Conservation (phyloP, 108 stramenopile genomes). For the Phaeodactylum tricornutum region DNA sequence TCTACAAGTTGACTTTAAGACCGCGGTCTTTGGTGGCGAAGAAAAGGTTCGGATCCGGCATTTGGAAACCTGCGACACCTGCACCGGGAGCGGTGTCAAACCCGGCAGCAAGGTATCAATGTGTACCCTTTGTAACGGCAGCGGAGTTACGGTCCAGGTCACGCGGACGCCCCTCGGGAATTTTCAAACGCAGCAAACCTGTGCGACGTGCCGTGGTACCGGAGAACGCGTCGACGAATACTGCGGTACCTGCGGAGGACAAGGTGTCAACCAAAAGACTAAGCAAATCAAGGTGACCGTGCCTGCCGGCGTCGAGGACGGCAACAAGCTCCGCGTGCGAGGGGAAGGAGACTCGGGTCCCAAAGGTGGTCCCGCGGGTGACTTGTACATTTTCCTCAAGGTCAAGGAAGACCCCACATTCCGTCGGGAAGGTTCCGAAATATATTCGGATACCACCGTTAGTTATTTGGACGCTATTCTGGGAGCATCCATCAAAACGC, state of each 20-base stretch:
- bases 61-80: constrained; percentile 85
- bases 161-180: constrained; percentile 92
- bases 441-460: constrained; percentile 82
- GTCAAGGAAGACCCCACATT: constrained; percentile 87
- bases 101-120: constrained; percentile 72
- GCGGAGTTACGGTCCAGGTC: constrained; percentile 88
- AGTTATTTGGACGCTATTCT: constrained; percentile 92
- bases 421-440: constrained; percentile 90
- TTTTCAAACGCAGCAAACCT: constrained; percentile 93
- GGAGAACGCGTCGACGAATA: constrained; percentile 90
- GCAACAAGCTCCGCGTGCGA: constrained; percentile 91
- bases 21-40: constrained; percentile 91
- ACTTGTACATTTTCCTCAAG: constrained; percentile 92
- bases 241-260: constrained; percentile 88
- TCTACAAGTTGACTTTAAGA: constrained; percentile 91
- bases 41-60: constrained; percentile 93
- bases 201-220: constrained; percentile 88
- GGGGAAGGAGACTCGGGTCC: constrained; percentile 95
- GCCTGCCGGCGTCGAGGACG: constrained; percentile 93
- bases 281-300: constrained; percentile 95
- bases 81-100: constrained; percentile 82
- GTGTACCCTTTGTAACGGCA: constrained; percentile 79
- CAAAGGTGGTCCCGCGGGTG: constrained; percentile 89
- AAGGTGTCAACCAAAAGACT: constrained; percentile 85
- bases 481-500: constrained; percentile 83